Base-by-base conservation (phyloP, 129 eudicot species). In the Deinandra increscens region DNA sequence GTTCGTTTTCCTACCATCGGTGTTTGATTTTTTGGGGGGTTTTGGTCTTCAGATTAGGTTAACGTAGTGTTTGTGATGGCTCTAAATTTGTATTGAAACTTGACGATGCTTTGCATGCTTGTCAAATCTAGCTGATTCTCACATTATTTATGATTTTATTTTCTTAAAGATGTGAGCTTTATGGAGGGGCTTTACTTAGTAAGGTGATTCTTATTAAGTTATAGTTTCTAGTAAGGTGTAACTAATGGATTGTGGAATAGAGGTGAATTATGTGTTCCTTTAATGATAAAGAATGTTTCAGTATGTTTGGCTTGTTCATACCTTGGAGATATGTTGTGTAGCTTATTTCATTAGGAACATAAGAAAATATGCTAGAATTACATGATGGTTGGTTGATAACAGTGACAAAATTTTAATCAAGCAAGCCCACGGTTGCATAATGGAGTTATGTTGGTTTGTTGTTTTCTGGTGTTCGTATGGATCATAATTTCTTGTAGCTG, bases 1-100 rank as follows among this genome's bases (percentile, higher is more conserved):
- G 73, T 44, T 44, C 13, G 41, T 13, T 66, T 43, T 42, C 2
- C 7, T 41, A 15, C 1, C 1, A 65, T 53, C 44, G 78, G 15
- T 39, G 42, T 17, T 38, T 48, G 41, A 18, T 34, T 36, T 49
- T 9, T 34, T 64, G 46, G 13, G 71, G 64, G 60, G 26, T 39
- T 53, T 39, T 51, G n/a, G 64, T 15, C 9, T 12, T 48, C n/a
- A 36, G 1, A 6, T 72, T 59, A 71, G 59, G 58, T 71, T 70
- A 70, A 70, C 23, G 19, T 6, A 1, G 4, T 70, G 75, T 56
- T 68, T 68, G 37, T 69, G 13, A 5, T 13, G 53, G 20, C n/a
- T 14, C 8, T 50, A 18, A 51, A 12, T 41, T 55, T 37, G 34
- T 38, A 20, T 12, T 23, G 33, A 29, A 26, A 26, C 13, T 71